Percentiles rank a stretch among this genome's conserved stretches.
These are phyloP conservation scores for Thermoascus crustaceus DNA, from an alignment of 2,329 filamentous ascomycete species.

Conservation along the genomic window DNA sequence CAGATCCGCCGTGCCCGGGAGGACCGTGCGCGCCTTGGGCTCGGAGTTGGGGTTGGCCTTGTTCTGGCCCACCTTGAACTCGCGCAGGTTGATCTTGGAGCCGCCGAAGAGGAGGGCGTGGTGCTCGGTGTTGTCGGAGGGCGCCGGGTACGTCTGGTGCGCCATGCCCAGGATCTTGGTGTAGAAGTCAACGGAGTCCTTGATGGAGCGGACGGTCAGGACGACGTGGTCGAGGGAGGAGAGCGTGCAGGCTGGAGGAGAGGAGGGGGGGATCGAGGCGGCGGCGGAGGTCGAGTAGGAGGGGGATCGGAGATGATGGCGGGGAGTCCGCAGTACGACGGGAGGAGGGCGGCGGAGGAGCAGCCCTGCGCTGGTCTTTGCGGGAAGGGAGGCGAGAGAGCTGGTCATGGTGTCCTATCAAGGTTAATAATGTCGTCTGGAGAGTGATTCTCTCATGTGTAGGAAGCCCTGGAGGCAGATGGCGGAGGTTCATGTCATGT, in stretches of 20 bases:
- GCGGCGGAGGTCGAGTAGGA: background rate
- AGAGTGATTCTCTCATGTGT: no score
- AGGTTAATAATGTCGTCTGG: no score
- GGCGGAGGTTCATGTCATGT: no score
- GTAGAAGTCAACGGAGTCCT: slow-evolving; percentile 48
- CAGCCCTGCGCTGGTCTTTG: no score
- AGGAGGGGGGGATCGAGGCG: no score
- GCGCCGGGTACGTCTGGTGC: slow-evolving; percentile 43
- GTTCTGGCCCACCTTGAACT: slow-evolving; percentile 46
- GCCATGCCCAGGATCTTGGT: slow-evolving; percentile 50
- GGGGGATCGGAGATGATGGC: background rate
- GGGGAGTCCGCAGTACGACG: no score
- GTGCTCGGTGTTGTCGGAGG: slow-evolving; percentile 32
- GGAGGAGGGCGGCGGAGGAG: no score
- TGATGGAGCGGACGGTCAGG: slow-evolving; percentile 48
- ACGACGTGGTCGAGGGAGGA: slow-evolving; percentile 52
- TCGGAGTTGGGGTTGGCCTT: no score
- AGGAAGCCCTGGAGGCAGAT: no score
- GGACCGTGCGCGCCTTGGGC: slow-evolving; percentile 47
- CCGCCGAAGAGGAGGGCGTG: slow-evolving; percentile 49
- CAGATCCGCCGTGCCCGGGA: slow-evolving; percentile 51
- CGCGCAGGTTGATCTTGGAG: slow-evolving; percentile 57
- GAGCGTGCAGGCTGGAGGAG: slow-evolving; percentile 8
- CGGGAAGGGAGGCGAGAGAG: no score
- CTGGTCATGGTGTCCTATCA: no score